Evolutionary conservation across 78 protist genomes (phyloP), one percentile per base, ranked within the genome.

Genomic region (Speleostelium caveatum): DNA sequence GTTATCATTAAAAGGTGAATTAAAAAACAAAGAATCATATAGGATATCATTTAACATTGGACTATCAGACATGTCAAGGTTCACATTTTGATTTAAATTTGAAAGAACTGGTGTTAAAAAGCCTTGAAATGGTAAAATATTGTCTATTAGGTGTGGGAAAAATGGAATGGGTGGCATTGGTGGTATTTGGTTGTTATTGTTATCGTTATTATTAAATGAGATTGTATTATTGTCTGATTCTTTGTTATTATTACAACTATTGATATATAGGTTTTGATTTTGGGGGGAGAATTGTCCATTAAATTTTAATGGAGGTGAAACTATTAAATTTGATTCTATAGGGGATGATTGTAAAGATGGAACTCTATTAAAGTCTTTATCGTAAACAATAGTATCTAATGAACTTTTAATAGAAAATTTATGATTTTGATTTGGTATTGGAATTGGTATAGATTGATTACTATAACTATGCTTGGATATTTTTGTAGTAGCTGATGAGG

Each of bases 271-370:
- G 36, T 38, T 35, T 33, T 62, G 19, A 62, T 60, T 60, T 10
- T 62, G 28, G 6, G 10, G 62, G 2, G 32, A 21, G n/a, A n/a
- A n/a, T n/a, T n/a, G n/a, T n/a, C n/a, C n/a, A n/a, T n/a, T n/a
- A n/a, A n/a, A n/a, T n/a, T n/a, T n/a, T n/a, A n/a, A n/a, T 38
- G 75, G 75, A 0, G 75, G 75, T 26, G 75, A 68, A 68, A 68
- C 75, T 24, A 68, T 68, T 24, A 68, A 68, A 42, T 45, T 19
- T 21, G 28, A 35, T 36, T 58, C 41, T 14, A 68, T 10, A 21
- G 53, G 53, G 10, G 53, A 45, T 45, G 53, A 45, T n/a, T n/a
- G n/a, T n/a, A n/a, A n/a, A n/a, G n/a, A n/a, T 45, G 53, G 53
- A 45, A 56, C 61, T 56, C 8, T 56, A 56, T 22, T 19, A 56